Evolutionary conservation across 2,329 filamentous ascomycete genomes (phyloP).

Genomic region (Corinectria fuckeliana): DNA sequence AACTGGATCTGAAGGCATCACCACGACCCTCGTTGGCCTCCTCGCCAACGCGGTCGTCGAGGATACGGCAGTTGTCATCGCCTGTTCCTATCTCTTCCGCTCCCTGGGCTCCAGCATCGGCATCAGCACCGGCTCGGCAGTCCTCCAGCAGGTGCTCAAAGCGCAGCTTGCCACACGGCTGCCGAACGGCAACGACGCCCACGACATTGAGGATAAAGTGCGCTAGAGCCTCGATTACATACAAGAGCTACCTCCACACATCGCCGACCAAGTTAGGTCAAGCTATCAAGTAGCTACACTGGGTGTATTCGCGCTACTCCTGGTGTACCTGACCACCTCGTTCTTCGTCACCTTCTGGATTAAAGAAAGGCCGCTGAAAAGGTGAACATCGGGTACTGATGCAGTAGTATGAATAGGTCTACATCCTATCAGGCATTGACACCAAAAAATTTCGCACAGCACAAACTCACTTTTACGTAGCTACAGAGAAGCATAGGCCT

Average conservation of each 20-base stretch:
- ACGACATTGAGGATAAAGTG: slow-evolving; percentile 71
- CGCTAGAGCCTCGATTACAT: slow-evolving; percentile 75
- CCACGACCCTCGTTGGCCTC: slow-evolving; percentile 73
- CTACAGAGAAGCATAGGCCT: too few species aligned
- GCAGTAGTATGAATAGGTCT: too few species aligned
- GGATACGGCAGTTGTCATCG: slow-evolving; percentile 77
- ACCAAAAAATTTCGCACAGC: too few species aligned
- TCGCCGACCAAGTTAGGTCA: slow-evolving; percentile 64
- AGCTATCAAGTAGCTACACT: slow-evolving; percentile 65
- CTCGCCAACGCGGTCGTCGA: slow-evolving; percentile 71
- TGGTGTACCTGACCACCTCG: slow-evolving; percentile 45
- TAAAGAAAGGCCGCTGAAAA: slow-evolving; percentile 60
- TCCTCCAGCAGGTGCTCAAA: slow-evolving; percentile 73
- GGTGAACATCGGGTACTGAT: slow-evolving; percentile 29
- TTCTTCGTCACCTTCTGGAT: slow-evolving; percentile 58
- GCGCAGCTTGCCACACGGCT: slow-evolving; percentile 60
- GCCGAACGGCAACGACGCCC: slow-evolving; percentile 62
- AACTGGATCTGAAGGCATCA: slow-evolving; percentile 59
- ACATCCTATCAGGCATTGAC: too few species aligned
- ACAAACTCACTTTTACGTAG: too few species aligned
- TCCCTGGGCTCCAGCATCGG: slow-evolving; percentile 79
- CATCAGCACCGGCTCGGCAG: slow-evolving; percentile 72
- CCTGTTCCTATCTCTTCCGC: slow-evolving; percentile 82
- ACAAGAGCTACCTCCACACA: slow-evolving; percentile 64
- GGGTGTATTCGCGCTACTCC: slow-evolving; percentile 49